Conservation (phyloP, 2,329 filamentous ascomycete species). For the Boeremia lycopersici region DNA sequence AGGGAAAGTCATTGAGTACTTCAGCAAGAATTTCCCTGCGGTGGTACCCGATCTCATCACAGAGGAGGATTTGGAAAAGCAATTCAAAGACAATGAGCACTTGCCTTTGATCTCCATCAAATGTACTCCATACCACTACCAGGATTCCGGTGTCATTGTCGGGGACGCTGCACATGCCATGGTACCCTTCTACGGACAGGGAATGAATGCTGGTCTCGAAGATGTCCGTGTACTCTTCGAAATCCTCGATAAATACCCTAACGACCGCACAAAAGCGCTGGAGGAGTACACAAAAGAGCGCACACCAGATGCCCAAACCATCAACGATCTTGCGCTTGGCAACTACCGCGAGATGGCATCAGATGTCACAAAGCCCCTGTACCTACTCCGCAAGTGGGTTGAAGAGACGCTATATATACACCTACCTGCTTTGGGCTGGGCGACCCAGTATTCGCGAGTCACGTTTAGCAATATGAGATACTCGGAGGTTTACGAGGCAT, state of each 20-base stretch:
- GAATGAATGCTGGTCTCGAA: constrained; percentile 96
- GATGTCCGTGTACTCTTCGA: constrained; percentile 89
- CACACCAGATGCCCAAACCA: constrained; percentile 79
- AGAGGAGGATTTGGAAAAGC: constrained; percentile 68
- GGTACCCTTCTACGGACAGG: constrained; percentile 98
- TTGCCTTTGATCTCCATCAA: constrained; percentile 93
- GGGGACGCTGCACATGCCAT: constrained; percentile 97
- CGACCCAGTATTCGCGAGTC: constrained; percentile 89
- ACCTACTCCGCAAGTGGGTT: constrained; percentile 80
- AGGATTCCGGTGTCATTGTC: constrained; percentile 77
- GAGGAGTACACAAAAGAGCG: constrained; percentile 76
- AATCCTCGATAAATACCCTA: constrained; percentile 71
- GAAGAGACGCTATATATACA: constrained; percentile 83
- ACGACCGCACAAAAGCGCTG: constrained; percentile 58
- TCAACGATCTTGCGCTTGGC: constrained; percentile 87
- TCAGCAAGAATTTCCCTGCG: constrained; percentile 84
- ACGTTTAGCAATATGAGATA: constrained; percentile 95
- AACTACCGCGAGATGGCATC: constrained; percentile 96
- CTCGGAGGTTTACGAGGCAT: constrained; percentile 75
- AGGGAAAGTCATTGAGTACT: constrained; percentile 70
- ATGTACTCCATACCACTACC: constrained; percentile 85
- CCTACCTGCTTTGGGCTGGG: constrained; percentile 80
- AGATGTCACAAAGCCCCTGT: constrained; percentile 77
- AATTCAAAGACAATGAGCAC: constrained; percentile 84
- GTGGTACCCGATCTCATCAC: constrained; percentile 73